phyloP scores from a whole-genome alignment of 2,329 filamentous ascomycete genomes.

The Penicillium hordei region DNA sequence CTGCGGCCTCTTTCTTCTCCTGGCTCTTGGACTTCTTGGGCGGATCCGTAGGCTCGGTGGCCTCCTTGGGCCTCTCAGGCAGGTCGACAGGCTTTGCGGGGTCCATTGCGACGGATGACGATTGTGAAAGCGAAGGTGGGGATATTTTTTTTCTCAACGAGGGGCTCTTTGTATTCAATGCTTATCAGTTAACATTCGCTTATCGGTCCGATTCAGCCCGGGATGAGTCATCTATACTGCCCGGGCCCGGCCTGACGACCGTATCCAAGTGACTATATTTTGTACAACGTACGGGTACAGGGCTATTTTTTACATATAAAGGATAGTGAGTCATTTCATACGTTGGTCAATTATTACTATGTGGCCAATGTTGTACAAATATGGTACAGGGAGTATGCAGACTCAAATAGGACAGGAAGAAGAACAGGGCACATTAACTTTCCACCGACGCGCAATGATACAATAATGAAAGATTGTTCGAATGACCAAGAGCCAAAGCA shows the following conservation, averaged over 20 bases:
- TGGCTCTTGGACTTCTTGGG: constrained; percentile 51
- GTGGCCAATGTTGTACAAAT: constrained; percentile 11
- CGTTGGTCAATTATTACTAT: constrained; percentile 7
- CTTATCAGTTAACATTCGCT: constrained; percentile 31
- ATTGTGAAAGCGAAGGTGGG: constrained; percentile 10
- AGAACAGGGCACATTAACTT: constrained; percentile 5
- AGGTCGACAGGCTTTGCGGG: constrained; percentile 26
- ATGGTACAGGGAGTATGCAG: constrained; percentile 15
- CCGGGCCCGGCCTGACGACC: background rate
- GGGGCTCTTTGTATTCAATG: constrained; percentile 21
- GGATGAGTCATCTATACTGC: constrained; percentile 25
- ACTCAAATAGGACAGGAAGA: constrained; percentile 5
- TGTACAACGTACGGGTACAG: background rate
- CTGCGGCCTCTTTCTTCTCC: constrained; percentile 34
- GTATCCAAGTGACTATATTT: background rate
- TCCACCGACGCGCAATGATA: constrained; percentile 3
- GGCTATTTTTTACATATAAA: background rate
- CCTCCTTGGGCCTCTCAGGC: constrained; percentile 27
- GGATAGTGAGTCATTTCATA: background rate
- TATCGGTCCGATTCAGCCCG: constrained; percentile 29
- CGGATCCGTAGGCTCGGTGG: constrained; percentile 8
- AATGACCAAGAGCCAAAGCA: background rate
- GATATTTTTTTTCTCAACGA: constrained; percentile 22
- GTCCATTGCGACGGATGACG: constrained; percentile 22
- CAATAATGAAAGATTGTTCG: constrained; percentile 8